Base-by-base conservation (phyloP, 805 yeast species). In the Saccharomycopsis sp. region DNA sequence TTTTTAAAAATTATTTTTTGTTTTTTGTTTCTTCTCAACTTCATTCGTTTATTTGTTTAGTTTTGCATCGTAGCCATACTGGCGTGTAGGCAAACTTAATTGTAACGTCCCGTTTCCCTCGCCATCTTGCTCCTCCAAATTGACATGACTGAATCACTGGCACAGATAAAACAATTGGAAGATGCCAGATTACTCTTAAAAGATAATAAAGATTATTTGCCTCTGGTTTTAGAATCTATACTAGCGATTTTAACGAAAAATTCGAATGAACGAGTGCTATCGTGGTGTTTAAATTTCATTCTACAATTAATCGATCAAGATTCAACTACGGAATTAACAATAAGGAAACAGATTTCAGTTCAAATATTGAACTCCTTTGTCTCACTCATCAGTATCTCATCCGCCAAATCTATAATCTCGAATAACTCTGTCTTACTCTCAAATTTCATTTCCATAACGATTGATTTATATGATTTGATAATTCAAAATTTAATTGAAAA, bases 261-360 rank as follows among this genome's bases (percentile, higher is more conserved):
- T 17, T 28, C 17, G 9, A 41, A 46, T 13, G 14, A 31, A 8
- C 29, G 9, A 21, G 32, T 46, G 2, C 22, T 42, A 29, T 11
- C 14, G 3, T 43, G 43, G 43, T 41, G 50, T 38, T 26, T 46
- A 3, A 35, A 32, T 11, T 42, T 43, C 24, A 11, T 46, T 4
- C 9, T 13, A 14, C 33, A 17, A 14, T 26, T 40, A 7, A 6
- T 31, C 16, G 24, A 22, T 35, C 14, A 33, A 19, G 23, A 26
- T 24, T 24, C 35, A 11, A 8, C 14, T 11, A 20, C 38, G 19
- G 39, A 37, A 11, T n/a, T 45, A 11, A 28, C 9, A 26, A 17
- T 26, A 19, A 26, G 28, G 14, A 40, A 22, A 31, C 13, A 20
- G 3, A 9, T 9, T 17, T 17, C 44, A 7, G 13, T 33, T 36